Evolutionary conservation across 148 eudicot species (phyloP), one percentile per base, ranked within the genome.

Genomic region (Chenopodium formosanum): DNA sequence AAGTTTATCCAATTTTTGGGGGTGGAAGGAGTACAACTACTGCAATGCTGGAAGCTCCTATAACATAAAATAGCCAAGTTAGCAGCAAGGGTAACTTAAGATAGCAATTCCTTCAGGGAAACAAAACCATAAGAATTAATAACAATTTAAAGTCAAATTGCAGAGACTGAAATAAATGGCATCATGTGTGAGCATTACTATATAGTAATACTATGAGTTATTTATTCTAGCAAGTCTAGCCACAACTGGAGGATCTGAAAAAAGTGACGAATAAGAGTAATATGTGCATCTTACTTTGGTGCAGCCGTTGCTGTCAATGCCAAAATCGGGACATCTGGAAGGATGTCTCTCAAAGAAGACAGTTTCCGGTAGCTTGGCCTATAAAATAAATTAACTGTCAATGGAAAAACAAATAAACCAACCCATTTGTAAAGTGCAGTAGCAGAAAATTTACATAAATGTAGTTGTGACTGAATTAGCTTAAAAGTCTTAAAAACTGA

Each of bases 301-400:
- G 86, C 98, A 89, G 98, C 98, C 80, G 98, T 95, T 83, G 98
- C 98, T 75, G 98, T 95, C 89, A 95, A 81, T 75, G 98, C 98
- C 85, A 95, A 86, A 80, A 95, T 91, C 73, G 98, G 98, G 83
- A 92, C 83, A 78, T 83, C 83, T 63, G 98, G 92, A 60, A 95
- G 83, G 65, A 72, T 84, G 52, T 84, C 77, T 85, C 98, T 93
- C 80, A 95, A 80, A 79, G 97, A 89, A 71, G 96, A 92, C 82
- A 95, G 93, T 88, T 95, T 95, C 88, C 94, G 89, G 83, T 95
- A 95, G 93, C 97, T 95, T 80, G 98, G 97, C 91, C 98, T 93
- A 89, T 46, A 68, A 27, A 27, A 27, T 47, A 48, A 50, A 32
- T 34, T 19, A 66, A 68, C 27, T 13, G 52, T 56, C 73, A 72